Percentiles rank a stretch among this genome's conserved stretches.
Conservation (phyloP, 148 eudicot species). For the Vaccinium myrtillus region DNA sequence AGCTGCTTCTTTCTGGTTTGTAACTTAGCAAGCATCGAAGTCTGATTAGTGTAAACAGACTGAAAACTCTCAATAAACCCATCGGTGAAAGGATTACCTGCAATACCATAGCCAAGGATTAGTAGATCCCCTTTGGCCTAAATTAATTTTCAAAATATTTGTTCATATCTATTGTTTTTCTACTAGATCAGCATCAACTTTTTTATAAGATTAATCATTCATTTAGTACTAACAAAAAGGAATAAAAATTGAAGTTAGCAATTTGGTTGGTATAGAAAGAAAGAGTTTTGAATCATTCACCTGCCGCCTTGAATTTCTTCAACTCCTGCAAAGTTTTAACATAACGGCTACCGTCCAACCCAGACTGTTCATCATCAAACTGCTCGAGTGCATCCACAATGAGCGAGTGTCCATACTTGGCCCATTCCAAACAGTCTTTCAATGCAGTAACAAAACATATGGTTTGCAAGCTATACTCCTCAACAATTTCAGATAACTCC, state of each 20-base stretch:
- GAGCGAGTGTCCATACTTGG: slow-evolving; percentile 65
- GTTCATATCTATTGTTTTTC: too few species aligned
- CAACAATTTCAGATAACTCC: slow-evolving; percentile 86
- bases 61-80: slow-evolving; percentile 76
- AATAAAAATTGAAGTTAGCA: too few species aligned
- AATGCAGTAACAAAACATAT: slow-evolving; percentile 84
- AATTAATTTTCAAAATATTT: too few species aligned
- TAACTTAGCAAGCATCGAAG: slow-evolving; percentile 73
- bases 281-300: slow-evolving; percentile 26
- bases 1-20: slow-evolving; percentile 70
- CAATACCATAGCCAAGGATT: too few species aligned
- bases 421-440: slow-evolving; percentile 77
- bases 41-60: slow-evolving; percentile 74
- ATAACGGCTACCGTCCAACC: not conserved
- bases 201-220: too few species aligned
- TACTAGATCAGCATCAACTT: too few species aligned
- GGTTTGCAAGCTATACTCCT: slow-evolving; percentile 83
- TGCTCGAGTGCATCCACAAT: slow-evolving; percentile 78
- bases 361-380: slow-evolving; percentile 73
- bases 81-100: slow-evolving; percentile 57
- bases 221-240: too few species aligned
- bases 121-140: too few species aligned
- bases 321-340: slow-evolving; percentile 45
- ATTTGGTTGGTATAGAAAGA: too few species aligned
- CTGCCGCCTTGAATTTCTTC: slow-evolving; percentile 67